Conservation (phyloP, 2,329 filamentous ascomycete genomes). For the Claviceps quebecensis region DNA sequence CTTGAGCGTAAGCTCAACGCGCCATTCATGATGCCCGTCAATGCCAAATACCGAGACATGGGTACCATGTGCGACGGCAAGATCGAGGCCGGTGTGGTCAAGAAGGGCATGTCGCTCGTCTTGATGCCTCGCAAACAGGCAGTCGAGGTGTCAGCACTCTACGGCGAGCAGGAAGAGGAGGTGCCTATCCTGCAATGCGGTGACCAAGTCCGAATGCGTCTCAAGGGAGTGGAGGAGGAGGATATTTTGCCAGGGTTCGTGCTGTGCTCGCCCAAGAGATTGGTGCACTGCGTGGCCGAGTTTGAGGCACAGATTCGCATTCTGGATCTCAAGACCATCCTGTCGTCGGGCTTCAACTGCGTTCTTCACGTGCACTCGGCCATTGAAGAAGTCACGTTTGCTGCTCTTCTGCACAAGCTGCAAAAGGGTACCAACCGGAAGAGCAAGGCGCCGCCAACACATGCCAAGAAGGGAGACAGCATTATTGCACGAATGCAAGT, state of each 20-base stretch:
- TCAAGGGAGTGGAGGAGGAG: conserved; percentile 94
- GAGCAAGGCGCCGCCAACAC: conserved; percentile 85
- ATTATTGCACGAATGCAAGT: conserved; percentile 90
- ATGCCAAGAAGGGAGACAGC: conserved; percentile 66
- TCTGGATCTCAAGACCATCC: conserved; percentile 84
- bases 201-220: conserved; percentile 83
- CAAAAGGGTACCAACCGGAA: conserved; percentile 89
- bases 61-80: conserved; percentile 97
- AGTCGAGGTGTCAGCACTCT: conserved; percentile 70
- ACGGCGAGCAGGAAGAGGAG: conserved; percentile 94
- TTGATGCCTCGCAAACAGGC: conserved; percentile 93
- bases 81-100: conserved; percentile 85
- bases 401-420: conserved; percentile 75
- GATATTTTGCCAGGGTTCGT: conserved; percentile 93
- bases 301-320: conserved; percentile 98
- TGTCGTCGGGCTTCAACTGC: conserved; percentile 92
- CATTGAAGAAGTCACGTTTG: conserved; percentile 93
- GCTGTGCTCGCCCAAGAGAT: conserved; percentile 82
- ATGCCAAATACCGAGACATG: conserved; percentile 92
- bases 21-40: conserved; percentile 98
- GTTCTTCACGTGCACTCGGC: conserved; percentile 95
- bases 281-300: conserved; percentile 75
- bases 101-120: conserved; percentile 71
- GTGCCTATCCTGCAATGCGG: conserved; percentile 69
- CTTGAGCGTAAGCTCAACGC: conserved; percentile 93